These are phyloP conservation scores for Colletotrichum acutatum DNA, from an alignment of 2,329 filamentous ascomycete species.

Conservation along the genomic window DNA sequence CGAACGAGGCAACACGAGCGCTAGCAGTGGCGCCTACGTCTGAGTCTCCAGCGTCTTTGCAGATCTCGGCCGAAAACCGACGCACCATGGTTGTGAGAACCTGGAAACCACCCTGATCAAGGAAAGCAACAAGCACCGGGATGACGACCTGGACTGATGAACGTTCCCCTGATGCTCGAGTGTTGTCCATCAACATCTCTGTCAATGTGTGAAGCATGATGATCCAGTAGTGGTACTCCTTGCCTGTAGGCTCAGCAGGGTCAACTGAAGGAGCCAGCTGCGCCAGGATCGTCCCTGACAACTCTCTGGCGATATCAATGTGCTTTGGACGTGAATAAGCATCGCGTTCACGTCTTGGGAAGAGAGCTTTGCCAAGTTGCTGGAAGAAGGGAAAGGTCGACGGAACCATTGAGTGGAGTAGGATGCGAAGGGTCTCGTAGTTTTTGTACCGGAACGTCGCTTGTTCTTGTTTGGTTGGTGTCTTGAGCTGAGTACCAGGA, in stretches of 20 bases:
- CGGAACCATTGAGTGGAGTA: slow-evolving; percentile 82
- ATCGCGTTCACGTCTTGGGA: slow-evolving; percentile 80
- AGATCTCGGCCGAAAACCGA: slow-evolving; percentile 71
- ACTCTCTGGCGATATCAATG: slow-evolving; percentile 67
- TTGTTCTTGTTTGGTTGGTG: slow-evolving; percentile 56
- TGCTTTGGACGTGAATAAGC: slow-evolving; percentile 65
- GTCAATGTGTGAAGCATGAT: slow-evolving; percentile 82
- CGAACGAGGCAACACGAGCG: slow-evolving; percentile 48
- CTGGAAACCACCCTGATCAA: slow-evolving; percentile 80
- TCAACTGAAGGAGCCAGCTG: slow-evolving; percentile 67
- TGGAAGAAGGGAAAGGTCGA: slow-evolving; percentile 89
- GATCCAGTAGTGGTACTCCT: slow-evolving; percentile 84
- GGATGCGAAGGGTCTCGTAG: slow-evolving; percentile 78
- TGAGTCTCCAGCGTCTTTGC: slow-evolving; percentile 43
- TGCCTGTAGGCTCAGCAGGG: slow-evolving; percentile 59
- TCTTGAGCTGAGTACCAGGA: slow-evolving; percentile 42
- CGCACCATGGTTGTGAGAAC: slow-evolving; percentile 78
- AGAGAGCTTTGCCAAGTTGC: slow-evolving; percentile 82
- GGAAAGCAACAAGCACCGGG: slow-evolving; percentile 87
- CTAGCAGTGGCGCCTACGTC: slow-evolving; percentile 32
- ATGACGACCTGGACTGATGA: slow-evolving; percentile 69
- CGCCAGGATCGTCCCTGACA: slow-evolving; percentile 76
- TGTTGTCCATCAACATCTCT: slow-evolving; percentile 78
- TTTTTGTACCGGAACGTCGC: slow-evolving; percentile 71
- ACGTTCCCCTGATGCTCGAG: slow-evolving; percentile 59